These are phyloP conservation scores for Penicillium sp. DNA, from an alignment of 2,329 filamentous ascomycete genomes.

Conservation along the genomic window DNA sequence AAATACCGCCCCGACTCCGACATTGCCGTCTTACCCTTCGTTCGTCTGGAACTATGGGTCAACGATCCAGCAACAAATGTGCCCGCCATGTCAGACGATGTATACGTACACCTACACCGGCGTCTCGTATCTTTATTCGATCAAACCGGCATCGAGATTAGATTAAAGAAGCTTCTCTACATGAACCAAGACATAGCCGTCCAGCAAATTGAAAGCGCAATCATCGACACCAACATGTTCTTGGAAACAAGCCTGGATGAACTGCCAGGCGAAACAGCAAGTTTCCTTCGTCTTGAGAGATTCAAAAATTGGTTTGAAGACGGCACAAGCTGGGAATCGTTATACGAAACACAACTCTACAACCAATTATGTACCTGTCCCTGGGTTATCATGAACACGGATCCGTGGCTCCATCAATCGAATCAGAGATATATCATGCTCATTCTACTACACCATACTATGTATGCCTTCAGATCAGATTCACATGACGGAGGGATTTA, in stretches of 20 bases:
- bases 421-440: neutral
- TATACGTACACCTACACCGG: neutral
- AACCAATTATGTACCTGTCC: neutral
- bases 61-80: neutral
- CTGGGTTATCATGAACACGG: neutral
- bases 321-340: neutral
- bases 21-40: constrained; percentile 7
- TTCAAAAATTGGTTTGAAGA: constrained; percentile 3
- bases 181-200: neutral
- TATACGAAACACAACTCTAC: neutral
- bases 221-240: neutral
- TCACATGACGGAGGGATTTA: neutral
- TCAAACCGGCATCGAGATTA: neutral
- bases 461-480: neutral
- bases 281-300: neutral
- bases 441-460: neutral
- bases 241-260: constrained; percentile 1
- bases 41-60: neutral
- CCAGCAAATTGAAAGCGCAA: neutral
- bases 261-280: neutral
- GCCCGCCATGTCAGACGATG: neutral
- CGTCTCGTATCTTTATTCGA: neutral
- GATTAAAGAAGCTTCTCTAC: neutral
- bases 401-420: neutral
- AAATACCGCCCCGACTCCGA: constrained; percentile 3